Conservation (phyloP, 2,329 filamentous ascomycete genomes). For the Neonectria punicea region DNA sequence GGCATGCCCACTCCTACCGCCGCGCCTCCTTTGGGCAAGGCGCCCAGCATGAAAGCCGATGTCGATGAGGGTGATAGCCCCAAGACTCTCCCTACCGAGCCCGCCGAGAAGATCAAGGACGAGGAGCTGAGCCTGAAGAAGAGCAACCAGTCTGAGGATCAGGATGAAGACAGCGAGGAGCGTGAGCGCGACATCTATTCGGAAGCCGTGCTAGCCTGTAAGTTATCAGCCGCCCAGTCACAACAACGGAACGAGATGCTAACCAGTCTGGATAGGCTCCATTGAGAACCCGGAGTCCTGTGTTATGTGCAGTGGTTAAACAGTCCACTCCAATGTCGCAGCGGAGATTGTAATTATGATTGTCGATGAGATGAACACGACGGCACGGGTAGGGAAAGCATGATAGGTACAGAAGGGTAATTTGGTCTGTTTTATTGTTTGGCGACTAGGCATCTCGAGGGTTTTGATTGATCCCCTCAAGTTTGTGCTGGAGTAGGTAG, state of each 20-base stretch:
- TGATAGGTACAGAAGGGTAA: slow-evolving; percentile 37
- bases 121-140: slow-evolving; percentile 70
- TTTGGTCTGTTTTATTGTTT: slow-evolving; percentile 32
- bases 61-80: slow-evolving; percentile 81
- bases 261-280: slow-evolving; percentile 69
- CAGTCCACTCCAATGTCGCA: slow-evolving; percentile 1
- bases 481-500: slow-evolving; percentile 30
- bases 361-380: slow-evolving; percentile 46
- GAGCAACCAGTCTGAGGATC: slow-evolving; percentile 76
- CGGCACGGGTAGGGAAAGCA: slow-evolving; percentile 38
- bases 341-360: slow-evolving; percentile 41
- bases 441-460: slow-evolving; percentile 26
- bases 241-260: slow-evolving; percentile 29
- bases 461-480: slow-evolving; percentile 30
- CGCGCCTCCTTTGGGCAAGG: slow-evolving; percentile 74
- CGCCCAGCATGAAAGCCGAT: slow-evolving; percentile 80
- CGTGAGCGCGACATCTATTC: slow-evolving; percentile 95
- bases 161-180: slow-evolving; percentile 74
- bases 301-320: slow-evolving; percentile 95
- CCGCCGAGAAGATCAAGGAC: slow-evolving; percentile 67
- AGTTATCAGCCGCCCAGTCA: slow-evolving; percentile 50
- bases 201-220: slow-evolving; percentile 88
- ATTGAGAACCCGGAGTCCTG: slow-evolving; percentile 97
- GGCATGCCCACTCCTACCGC: slow-evolving; percentile 76
- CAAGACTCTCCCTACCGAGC: slow-evolving; percentile 79